These are phyloP conservation scores for Penicillium pulvis DNA, from an alignment of 495 filamentous ascomycete species.

Conservation along the genomic window DNA sequence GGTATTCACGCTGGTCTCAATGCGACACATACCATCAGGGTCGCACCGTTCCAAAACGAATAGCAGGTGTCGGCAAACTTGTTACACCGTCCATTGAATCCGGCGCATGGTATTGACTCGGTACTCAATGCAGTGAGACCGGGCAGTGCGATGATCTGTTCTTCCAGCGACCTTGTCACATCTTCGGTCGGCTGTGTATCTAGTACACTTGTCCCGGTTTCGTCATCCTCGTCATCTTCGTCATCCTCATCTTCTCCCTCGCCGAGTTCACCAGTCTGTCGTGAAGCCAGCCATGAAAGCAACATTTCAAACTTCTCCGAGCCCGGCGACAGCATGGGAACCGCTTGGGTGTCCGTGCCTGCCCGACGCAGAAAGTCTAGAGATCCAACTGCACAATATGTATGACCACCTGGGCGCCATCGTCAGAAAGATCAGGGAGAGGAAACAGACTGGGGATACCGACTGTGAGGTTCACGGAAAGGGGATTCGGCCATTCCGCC, in stretches of 20 bases:
- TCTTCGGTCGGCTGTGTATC: neutral
- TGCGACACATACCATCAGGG: slow-evolving; percentile 56
- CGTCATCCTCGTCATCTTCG: slow-evolving; percentile 49
- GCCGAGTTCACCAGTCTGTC: slow-evolving; percentile 62
- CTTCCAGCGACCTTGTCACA: slow-evolving; percentile 24
- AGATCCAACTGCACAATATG: slow-evolving; percentile 79
- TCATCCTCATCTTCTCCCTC: slow-evolving; percentile 49
- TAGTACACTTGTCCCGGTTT: slow-evolving; percentile 34
- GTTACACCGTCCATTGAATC: slow-evolving; percentile 86
- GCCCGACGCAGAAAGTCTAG: slow-evolving; percentile 66
- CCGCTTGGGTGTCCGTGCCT: slow-evolving; percentile 18
- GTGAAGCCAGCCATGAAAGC: slow-evolving; percentile 66
- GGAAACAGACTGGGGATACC: slow-evolving; percentile 24
- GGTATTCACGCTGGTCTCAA: neutral
- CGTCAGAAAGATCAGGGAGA: slow-evolving; percentile 19
- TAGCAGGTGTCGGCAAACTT: slow-evolving; percentile 94
- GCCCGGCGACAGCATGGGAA: slow-evolving; percentile 34
- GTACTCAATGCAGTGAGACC: slow-evolving; percentile 33
- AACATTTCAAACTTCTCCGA: slow-evolving; percentile 45
- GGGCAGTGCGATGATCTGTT: slow-evolving; percentile 36
- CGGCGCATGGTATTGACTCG: slow-evolving; percentile 53
- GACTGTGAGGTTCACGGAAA: slow-evolving; percentile 87
- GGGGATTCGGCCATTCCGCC: slow-evolving; percentile 83
- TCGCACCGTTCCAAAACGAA: slow-evolving; percentile 82
- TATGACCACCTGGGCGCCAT: slow-evolving; percentile 69